Evolutionary conservation across 306 rosid genomes (phyloP).

Genomic region (Albizia julibrissin): DNA sequence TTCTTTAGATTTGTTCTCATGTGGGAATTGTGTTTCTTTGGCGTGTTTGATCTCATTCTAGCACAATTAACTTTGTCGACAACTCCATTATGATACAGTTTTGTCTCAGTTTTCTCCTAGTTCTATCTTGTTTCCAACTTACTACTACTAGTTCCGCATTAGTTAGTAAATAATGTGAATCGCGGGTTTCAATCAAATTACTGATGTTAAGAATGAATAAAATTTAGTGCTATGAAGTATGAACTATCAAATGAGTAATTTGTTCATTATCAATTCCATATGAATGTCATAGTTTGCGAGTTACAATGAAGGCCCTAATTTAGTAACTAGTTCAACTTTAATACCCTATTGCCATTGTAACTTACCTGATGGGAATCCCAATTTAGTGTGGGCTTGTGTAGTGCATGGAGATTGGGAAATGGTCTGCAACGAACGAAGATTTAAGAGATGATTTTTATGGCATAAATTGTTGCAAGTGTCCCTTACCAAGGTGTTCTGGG

Average conservation of each 20-base stretch:
- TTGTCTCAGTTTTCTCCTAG: slow-evolving; percentile 14
- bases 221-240: not conserved
- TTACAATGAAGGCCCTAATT: not conserved
- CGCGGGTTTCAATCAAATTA: not conserved
- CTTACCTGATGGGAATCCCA: not conserved
- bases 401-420: not conserved
- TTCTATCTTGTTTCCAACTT: not conserved
- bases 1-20: slow-evolving; percentile 35
- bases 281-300: not conserved
- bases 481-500: no score
- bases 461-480: no score
- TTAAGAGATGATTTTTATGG: no score
- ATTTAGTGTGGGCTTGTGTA: not conserved
- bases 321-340: not conserved
- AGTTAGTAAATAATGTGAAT: not conserved
- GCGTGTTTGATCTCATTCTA: slow-evolving; percentile 39
- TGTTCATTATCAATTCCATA: not conserved
- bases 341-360: not conserved
- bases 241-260: not conserved
- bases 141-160: not conserved
- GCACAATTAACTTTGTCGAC: slow-evolving; percentile 38
- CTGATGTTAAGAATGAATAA: not conserved
- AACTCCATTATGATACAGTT: slow-evolving; percentile 41
- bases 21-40: slow-evolving; percentile 33
- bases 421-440: not conserved